Conservation (phyloP, 768 basidiomycete species). For the Mycena rosella region DNA sequence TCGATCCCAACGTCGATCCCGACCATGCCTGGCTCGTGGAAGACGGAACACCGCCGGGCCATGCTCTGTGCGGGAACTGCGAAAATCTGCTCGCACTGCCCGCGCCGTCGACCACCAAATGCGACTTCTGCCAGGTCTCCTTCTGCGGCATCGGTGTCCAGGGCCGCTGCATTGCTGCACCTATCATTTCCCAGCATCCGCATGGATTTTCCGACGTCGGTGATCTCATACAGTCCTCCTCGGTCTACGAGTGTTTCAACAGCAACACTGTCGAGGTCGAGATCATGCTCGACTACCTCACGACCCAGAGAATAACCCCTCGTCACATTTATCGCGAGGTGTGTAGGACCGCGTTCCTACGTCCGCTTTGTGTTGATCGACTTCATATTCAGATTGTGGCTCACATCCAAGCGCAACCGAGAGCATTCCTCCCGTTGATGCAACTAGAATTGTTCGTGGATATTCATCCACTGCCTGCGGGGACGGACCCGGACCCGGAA, state of each 20-base stretch:
- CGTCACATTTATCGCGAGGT: constrained; percentile 85
- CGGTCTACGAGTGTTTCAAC: constrained; percentile 82
- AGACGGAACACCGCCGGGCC: constrained; percentile 83
- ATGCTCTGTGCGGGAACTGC: constrained; percentile 86
- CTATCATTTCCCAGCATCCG: constrained; percentile 71
- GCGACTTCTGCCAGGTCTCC: constrained; percentile 84
- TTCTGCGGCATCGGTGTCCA: constrained; percentile 88
- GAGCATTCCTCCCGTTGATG: constrained; percentile 73
- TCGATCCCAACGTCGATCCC: constrained; percentile 75
- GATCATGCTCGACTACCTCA: constrained; percentile 85
- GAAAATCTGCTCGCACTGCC: constrained; percentile 80
- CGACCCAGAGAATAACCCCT: constrained; percentile 70
- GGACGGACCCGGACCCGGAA: constrained; percentile 66
- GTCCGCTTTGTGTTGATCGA: background rate
- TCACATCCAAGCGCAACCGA: constrained; percentile 70
- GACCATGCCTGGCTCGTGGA: constrained; percentile 85
- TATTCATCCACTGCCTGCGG: constrained; percentile 69
- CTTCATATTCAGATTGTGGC: constrained; percentile 65
- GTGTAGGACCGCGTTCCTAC: constrained; percentile 35
- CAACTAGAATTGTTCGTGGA: constrained; percentile 81
- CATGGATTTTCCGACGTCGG: constrained; percentile 74
- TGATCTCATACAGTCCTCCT: constrained; percentile 83
- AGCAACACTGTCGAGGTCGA: constrained; percentile 85
- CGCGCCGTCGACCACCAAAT: constrained; percentile 85
- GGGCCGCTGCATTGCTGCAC: constrained; percentile 75